A percentile compares a stretch with the other conserved stretches of the same genome.
These are phyloP conservation scores for Dicorynia guianensis DNA, from an alignment of 306 rosid species.

Conservation along the genomic window DNA sequence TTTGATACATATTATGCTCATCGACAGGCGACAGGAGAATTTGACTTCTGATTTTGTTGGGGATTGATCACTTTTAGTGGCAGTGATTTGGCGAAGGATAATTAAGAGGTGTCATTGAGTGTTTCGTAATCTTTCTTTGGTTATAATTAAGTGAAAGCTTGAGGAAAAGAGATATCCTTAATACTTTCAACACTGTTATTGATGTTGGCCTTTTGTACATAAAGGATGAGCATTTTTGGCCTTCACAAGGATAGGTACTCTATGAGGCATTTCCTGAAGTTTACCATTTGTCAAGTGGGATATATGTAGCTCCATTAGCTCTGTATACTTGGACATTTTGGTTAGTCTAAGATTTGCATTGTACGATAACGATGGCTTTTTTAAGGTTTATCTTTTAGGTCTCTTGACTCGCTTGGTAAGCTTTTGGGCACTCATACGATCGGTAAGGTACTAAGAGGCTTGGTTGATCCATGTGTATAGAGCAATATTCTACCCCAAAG, in stretches of 20 bases:
- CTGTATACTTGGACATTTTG: slow-evolving; percentile 58
- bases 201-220: slow-evolving; percentile 85
- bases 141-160: slow-evolving; percentile 59
- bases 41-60: slow-evolving; percentile 81
- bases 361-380: slow-evolving; percentile 36
- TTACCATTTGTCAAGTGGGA: slow-evolving; percentile 57
- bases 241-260: slow-evolving; percentile 57
- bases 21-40: slow-evolving; percentile 95
- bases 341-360: slow-evolving; percentile 50
- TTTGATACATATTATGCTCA: slow-evolving; percentile 32
- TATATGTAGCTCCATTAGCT: slow-evolving; percentile 57
- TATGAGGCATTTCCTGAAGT: slow-evolving; percentile 53
- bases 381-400: no score
- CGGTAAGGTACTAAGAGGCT: no score
- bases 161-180: slow-evolving; percentile 63
- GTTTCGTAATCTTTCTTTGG: slow-evolving; percentile 58
- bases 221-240: slow-evolving; percentile 72
- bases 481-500: background rate
- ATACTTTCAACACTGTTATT: slow-evolving; percentile 57
- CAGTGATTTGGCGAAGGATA: slow-evolving; percentile 47
- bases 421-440: background rate
- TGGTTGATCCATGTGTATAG: no score
- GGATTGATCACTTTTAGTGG: slow-evolving; percentile 35
- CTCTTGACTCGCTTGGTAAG: background rate
- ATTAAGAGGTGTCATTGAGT: slow-evolving; percentile 47